Base-by-base conservation (phyloP, 2,329 filamentous ascomycete species). In the Teratosphaeria epicoccoides region DNA sequence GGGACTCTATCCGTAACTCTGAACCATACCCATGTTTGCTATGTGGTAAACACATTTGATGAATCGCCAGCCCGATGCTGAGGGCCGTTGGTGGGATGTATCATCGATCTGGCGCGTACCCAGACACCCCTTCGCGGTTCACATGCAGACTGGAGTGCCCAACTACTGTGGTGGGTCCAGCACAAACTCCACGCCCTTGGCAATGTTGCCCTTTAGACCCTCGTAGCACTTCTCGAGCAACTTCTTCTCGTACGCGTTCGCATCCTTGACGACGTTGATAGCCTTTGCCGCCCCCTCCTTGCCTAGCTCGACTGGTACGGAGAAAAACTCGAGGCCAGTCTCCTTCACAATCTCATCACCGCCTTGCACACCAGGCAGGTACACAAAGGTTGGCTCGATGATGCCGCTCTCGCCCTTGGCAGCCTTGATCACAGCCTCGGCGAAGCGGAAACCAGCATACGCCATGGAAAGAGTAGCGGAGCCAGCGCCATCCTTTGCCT, bases 401-500 rank as follows among this genome's bases (percentile, higher is more conserved):
- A 98, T 85, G 59, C 88, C 88, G 76, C 88, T 88, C 80, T 95
- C 86, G 60, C 93, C 93, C 73, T 87, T 87, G 66, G 77, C 71
- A 62, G 90, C 93, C 76, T 85, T 89, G 68, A 98, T 83, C 54
- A 98, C 79, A 75, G 90, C 89, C 79, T 97, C 89, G 63, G 93
- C 88, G 68, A 97, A 97, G 65, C 89, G 86, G 82, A 84, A 97
- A 61, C 93, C 93, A 61, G 93, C 93, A 70, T 89, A 94, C 55
- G 89, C 89, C 89, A 95, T 95, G 64, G 88, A 95, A 50, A 95
- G 80, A 54, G 89, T 95, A 60, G 89, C 89, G 55, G 88, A 94
- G 59, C 89, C 89, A 67, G 84, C 83, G 66, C 89, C 89, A 60
- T 93, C 87, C 82, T 95, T 95, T 69, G 89, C 89, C 79, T 91